Conservation (phyloP, 352 stramenopile genomes). For the Salisapilia sapeloensis region DNA sequence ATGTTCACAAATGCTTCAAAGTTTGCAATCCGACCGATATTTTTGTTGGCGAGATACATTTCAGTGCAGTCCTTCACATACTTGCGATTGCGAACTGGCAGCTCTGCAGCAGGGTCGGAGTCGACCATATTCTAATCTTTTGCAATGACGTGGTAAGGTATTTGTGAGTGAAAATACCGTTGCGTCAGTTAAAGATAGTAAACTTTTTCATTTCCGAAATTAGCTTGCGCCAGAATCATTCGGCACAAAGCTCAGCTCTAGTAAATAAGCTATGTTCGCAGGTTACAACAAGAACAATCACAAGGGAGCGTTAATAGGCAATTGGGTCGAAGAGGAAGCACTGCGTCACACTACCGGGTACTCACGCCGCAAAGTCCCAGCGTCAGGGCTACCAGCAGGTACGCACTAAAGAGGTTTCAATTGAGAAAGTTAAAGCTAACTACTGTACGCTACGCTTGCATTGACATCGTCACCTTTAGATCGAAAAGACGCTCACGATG, state of each 20-base stretch:
- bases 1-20: conserved; percentile 82
- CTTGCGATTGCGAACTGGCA: conserved; percentile 80
- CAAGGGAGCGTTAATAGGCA: conserved; percentile 55
- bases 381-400: conserved; percentile 12
- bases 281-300: conserved; percentile 75
- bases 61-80: conserved; percentile 84
- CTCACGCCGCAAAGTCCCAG: conserved; percentile 31
- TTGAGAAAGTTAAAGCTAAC: too few species aligned
- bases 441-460: too few species aligned
- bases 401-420: background rate
- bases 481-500: too few species aligned
- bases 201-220: too few species aligned
- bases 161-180: too few species aligned
- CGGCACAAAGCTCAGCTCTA: background rate
- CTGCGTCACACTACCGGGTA: conserved; percentile 40
- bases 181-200: too few species aligned
- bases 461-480: too few species aligned
- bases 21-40: conserved; percentile 61
- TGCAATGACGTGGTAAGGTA: too few species aligned
- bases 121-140: too few species aligned
- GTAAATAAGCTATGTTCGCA: conserved; percentile 19
- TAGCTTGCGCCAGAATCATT: too few species aligned
- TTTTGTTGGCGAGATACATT: conserved; percentile 59
- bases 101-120: conserved; percentile 57
- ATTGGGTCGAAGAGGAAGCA: conserved; percentile 75